Evolutionary conservation across 768 basidiomycete species (phyloP).

Genomic region (Tremella mesenterica): DNA sequence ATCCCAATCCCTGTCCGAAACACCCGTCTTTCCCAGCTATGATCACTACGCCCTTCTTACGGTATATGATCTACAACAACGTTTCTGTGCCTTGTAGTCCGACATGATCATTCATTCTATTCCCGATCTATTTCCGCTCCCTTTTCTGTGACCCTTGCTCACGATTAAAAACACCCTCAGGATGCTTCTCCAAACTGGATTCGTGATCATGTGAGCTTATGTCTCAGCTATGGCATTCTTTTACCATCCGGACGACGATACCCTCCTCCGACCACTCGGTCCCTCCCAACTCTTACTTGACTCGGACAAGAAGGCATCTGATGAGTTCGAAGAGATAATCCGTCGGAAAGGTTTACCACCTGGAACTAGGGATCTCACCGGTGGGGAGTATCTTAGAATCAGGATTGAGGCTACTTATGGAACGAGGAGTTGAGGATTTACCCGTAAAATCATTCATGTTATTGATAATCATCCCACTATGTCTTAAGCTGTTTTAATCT

Average conservation of each 20-base stretch:
- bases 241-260: conserved; percentile 24
- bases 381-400: conserved; percentile 6
- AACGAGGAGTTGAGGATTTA: no score
- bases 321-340: conserved; percentile 5
- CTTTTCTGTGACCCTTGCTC: background rate
- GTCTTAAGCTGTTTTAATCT: no score
- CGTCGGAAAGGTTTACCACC: conserved; percentile 7
- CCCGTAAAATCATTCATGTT: no score
- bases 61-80: no score
- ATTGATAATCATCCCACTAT: no score
- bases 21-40: no score
- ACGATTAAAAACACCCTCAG: background rate
- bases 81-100: no score
- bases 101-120: background rate
- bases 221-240: conserved; percentile 27
- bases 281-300: background rate
- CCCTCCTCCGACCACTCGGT: conserved; percentile 1
- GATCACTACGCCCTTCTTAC: no score
- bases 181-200: background rate
- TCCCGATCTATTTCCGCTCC: background rate
- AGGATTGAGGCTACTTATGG: conserved; percentile 1
- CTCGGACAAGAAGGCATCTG: background rate
- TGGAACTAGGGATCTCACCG: conserved; percentile 3
- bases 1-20: no score
- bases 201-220: background rate